Percentiles rank a stretch among this genome's conserved stretches.
phyloP scores from a whole-genome alignment of 1,284 basidiomycete species.

The Ganoderma lingzhi region DNA sequence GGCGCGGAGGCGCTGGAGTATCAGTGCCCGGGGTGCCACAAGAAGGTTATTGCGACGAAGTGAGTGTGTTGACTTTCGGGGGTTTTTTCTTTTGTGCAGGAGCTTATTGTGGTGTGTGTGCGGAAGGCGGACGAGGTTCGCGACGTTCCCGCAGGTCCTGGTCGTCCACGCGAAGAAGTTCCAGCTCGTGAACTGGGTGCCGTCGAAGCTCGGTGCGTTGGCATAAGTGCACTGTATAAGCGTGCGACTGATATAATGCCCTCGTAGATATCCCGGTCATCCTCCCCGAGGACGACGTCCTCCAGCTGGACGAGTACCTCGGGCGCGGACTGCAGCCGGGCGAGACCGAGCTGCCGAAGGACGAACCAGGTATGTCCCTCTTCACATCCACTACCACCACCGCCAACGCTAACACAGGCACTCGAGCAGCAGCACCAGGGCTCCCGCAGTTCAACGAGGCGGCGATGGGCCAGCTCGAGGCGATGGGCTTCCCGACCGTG shows the following conservation, averaged over 20 bases:
- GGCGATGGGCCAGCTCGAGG: constrained; percentile 79
- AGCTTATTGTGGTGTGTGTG: not conserved
- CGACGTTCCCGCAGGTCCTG: constrained; percentile 90
- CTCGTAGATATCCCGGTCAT: constrained; percentile 83
- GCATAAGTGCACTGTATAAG: not conserved
- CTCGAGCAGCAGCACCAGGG: constrained; percentile 39
- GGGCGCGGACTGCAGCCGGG: constrained; percentile 78
- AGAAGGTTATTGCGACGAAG: constrained; percentile 74
- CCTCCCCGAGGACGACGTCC: constrained; percentile 68
- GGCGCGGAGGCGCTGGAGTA: constrained; percentile 80
- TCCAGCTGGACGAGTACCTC: constrained; percentile 76
- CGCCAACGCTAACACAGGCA: not conserved
- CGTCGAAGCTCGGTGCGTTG: constrained; percentile 84
- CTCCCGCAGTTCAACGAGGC: constrained; percentile 75
- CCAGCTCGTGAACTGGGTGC: constrained; percentile 97
- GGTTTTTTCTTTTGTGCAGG: not conserved
- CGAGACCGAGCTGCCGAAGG: constrained; percentile 80
- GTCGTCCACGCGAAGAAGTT: constrained; percentile 95
- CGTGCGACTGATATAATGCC: not conserved
- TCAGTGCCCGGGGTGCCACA: constrained; percentile 65
- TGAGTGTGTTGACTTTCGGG: constrained; percentile 41
- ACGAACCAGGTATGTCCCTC: constrained; percentile 45
- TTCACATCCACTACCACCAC: not conserved
- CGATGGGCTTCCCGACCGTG: constrained; percentile 88
- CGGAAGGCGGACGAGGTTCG: constrained; percentile 75